Percentiles rank a stretch among this genome's conserved stretches.
These are phyloP conservation scores for Castanea crenata DNA, from an alignment of 306 rosid species.

Conservation along the genomic window DNA sequence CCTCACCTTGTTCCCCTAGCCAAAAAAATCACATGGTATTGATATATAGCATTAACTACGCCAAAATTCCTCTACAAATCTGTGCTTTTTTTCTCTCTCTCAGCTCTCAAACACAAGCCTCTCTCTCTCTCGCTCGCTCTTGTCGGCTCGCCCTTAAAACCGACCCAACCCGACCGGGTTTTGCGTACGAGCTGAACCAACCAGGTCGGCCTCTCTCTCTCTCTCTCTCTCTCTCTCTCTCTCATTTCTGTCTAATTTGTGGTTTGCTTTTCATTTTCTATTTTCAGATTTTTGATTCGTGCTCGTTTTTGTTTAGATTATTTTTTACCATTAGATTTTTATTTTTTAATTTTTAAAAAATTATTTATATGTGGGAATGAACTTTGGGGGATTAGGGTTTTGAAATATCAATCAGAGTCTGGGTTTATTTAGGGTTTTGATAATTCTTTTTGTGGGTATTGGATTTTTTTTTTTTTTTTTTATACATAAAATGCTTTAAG, in stretches of 20 bases:
- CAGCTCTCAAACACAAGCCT: background rate
- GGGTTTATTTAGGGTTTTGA: background rate
- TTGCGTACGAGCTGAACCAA: background rate
- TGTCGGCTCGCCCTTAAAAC: background rate
- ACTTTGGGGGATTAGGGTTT: too few species aligned
- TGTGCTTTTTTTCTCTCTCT: background rate
- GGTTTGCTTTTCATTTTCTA: background rate
- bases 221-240: background rate
- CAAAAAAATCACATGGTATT: too few species aligned
- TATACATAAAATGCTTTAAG: too few species aligned
- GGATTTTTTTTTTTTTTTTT: too few species aligned
- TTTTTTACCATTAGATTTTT: background rate
- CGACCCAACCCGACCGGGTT: too few species aligned
- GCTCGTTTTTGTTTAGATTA: background rate
- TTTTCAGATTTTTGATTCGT: background rate
- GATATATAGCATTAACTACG: background rate
- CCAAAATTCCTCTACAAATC: background rate
- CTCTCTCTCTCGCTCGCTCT: background rate
- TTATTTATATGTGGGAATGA: too few species aligned
- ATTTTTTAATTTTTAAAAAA: too few species aligned
- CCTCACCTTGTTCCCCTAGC: background rate
- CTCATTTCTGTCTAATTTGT: background rate
- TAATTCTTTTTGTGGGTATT: background rate
- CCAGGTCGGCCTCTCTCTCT: background rate
- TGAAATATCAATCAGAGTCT: too few species aligned